Evolutionary conservation across 306 rosid species (phyloP), one percentile per base, ranked within the genome.

Genomic region (Citrullus colocynthis): DNA sequence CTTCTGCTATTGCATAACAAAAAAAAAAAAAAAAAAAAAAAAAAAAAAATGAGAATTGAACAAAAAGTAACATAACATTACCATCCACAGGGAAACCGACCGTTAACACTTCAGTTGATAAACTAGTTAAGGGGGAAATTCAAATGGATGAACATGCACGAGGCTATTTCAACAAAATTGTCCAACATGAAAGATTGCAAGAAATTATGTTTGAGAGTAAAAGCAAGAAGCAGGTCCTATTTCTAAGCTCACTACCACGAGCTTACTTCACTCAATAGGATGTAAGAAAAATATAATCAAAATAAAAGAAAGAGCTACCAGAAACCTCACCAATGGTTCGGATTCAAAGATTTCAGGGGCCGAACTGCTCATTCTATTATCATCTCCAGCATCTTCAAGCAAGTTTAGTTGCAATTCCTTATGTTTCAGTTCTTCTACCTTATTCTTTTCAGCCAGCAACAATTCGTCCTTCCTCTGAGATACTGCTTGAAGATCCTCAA

Each of bases 331-430:
- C 93, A 83, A 71, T 75, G 98, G 97, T 85, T 91, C 97, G 9
- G 89, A 87, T 85, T 95, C 97, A 74, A 85, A 78, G 82, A 92
- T 92, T 87, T 92, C 98, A 66, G 92, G 88, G 87, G 84, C 82
- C 44, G 70, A 72, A 72, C 84, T 78, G 77, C 87, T 82, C 36
- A 82, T 87, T 86, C 70, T 82, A 83, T 76, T 88, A 81, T 88
- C 77, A 83, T 85, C 89, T 85, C 83, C 96, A 62, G 78, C 92
- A 76, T 54, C 78, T 32, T 74, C 63, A 32, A 74, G 78, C 32
- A 52, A 74, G 48, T 74, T 74, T 34, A 74, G 18, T 73, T 51
- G 77, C 45, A 73, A 51, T 54, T 74, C 86, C 80, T 86, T 92
- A 82, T 59, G 85, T 77, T 76, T 84, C 80, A 89, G 83, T 71